Evolutionary conservation across 2,329 filamentous ascomycete species (phyloP).

Genomic region (Intubia oerlemansii): DNA sequence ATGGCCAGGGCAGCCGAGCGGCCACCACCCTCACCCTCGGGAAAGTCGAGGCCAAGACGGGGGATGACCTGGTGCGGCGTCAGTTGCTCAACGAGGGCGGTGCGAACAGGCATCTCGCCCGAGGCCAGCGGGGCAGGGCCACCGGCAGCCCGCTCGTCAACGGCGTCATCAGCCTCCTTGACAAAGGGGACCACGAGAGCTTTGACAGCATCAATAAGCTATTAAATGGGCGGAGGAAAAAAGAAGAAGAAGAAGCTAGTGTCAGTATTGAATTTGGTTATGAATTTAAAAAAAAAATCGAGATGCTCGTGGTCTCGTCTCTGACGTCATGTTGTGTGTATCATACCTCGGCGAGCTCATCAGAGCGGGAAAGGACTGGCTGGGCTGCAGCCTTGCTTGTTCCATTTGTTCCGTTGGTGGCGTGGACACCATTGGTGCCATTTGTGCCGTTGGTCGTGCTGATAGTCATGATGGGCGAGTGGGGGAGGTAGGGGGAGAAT

Average conservation of each 20-base stretch:
- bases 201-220: slow-evolving; percentile 50
- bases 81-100: slow-evolving; percentile 41
- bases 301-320: no score
- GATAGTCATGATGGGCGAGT: no score
- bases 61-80: slow-evolving; percentile 34
- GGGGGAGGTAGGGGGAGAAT: no score
- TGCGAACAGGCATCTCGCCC: slow-evolving; percentile 19
- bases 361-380: no score
- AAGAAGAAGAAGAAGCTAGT: not conserved
- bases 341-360: no score
- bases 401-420: no score
- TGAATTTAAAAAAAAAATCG: no score
- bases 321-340: no score
- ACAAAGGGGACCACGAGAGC: slow-evolving; percentile 51
- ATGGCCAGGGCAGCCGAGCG: slow-evolving; percentile 55
- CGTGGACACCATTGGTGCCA: no score
- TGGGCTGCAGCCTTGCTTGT: no score
- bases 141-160: slow-evolving; percentile 28
- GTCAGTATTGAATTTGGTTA: no score
- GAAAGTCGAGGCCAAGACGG: slow-evolving; percentile 36
- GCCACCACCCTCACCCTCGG: slow-evolving; percentile 31
- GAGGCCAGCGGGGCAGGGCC: slow-evolving; percentile 20
- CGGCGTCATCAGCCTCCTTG: slow-evolving; percentile 42
- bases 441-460: no score
- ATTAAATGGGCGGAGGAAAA: not conserved